A percentile compares a stretch with the other conserved stretches of the same genome.
Evolutionary conservation across 371 early-diverging fungal genomes (phyloP).

Genomic region (Mucor piriformis): DNA sequence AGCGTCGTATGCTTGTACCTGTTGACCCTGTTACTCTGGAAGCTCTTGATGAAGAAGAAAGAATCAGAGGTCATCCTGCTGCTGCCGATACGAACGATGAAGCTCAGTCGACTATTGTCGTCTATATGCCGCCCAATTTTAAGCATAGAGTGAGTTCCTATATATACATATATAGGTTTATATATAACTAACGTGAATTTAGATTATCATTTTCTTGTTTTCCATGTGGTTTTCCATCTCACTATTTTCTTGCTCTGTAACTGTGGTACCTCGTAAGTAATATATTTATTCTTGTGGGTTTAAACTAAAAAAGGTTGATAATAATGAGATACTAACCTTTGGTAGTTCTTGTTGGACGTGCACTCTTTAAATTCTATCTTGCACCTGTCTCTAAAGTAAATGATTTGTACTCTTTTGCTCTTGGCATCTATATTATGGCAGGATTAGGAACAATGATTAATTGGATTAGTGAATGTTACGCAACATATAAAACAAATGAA

Average conservation of each 20-base stretch:
- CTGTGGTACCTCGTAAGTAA: constrained; percentile 57
- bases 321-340: neutral
- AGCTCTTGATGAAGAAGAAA: constrained; percentile 64
- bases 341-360: constrained; percentile 56
- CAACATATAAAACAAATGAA: constrained; percentile 1
- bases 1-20: constrained; percentile 74
- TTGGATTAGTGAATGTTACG: constrained; percentile 28
- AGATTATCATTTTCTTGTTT: constrained; percentile 35
- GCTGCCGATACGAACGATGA: constrained; percentile 53
- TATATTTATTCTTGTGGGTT: neutral
- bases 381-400: constrained; percentile 46
- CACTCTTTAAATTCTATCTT: constrained; percentile 43
- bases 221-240: constrained; percentile 65
- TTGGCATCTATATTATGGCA: constrained; percentile 44
- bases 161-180: too few species aligned
- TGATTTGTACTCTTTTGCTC: constrained; percentile 61
- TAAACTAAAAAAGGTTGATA: constrained; percentile 4
- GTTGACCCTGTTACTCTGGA: constrained; percentile 64
- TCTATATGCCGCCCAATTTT: constrained; percentile 73
- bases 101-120: constrained; percentile 55
- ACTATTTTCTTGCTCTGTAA: constrained; percentile 46
- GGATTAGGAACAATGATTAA: constrained; percentile 23
- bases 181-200: neutral
- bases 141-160: constrained; percentile 39
- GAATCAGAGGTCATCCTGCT: constrained; percentile 58